Percentiles rank a stretch among this genome's conserved stretches.
Evolutionary conservation across 2,329 filamentous ascomycete species (phyloP).

Genomic region (Keithomyces neogunnii): DNA sequence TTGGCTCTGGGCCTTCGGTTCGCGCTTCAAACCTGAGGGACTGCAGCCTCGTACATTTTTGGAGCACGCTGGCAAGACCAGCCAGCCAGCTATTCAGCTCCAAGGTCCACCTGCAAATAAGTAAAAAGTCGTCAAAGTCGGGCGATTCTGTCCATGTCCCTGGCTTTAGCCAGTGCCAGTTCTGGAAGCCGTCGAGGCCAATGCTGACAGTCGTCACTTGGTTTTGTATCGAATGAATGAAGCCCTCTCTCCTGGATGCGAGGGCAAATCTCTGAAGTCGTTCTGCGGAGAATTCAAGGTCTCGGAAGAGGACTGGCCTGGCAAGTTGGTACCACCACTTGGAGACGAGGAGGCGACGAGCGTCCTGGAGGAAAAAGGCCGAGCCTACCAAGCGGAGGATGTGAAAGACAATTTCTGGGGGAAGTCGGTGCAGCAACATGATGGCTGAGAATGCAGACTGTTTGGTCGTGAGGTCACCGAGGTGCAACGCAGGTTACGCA

Average conservation of each 20-base stretch:
- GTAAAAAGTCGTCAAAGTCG: not conserved
- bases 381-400: constrained; percentile 6
- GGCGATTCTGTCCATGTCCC: not conserved
- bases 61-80: constrained; percentile 5
- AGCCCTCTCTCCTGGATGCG: not conserved
- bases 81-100: constrained; percentile 2
- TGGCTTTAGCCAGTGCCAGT: not conserved
- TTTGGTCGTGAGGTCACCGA: no score
- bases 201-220: constrained; percentile 1
- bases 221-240: constrained; percentile 2
- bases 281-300: constrained; percentile 3
- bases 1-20: constrained; percentile 4
- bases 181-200: constrained; percentile 4
- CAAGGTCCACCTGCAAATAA: constrained; percentile 4
- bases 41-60: constrained; percentile 6
- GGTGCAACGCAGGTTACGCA: no score
- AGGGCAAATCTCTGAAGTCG: constrained; percentile 2
- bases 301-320: constrained; percentile 5
- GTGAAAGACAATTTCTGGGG: constrained; percentile 6
- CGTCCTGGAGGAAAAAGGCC: constrained; percentile 7
- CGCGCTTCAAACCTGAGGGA: constrained; percentile 5
- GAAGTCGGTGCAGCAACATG: constrained; percentile 6
- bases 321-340: constrained; percentile 7
- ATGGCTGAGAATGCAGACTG: not conserved
- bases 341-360: constrained; percentile 7